Evolutionary conservation across 352 stramenopile genomes (phyloP).

Genomic region (Globisporangium sylvaticum): DNA sequence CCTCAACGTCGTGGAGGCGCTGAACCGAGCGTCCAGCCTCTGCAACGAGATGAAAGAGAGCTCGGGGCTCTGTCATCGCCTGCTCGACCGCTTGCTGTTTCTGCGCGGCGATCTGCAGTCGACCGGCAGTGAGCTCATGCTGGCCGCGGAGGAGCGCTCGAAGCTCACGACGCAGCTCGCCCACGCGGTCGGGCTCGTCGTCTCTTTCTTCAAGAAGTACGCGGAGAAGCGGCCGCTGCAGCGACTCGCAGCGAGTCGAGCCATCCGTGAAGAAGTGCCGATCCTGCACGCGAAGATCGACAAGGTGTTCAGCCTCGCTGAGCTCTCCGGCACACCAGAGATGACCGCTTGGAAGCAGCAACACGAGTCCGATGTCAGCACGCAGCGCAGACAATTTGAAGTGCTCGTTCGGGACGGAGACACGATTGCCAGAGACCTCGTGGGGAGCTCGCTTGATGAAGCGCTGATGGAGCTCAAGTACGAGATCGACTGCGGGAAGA

Average conservation of each 20-base stretch:
- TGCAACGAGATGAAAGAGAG: slow-evolving; percentile 17
- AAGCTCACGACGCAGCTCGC: slow-evolving; percentile 13
- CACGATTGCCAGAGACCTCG: neutral
- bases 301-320: neutral
- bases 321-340: neutral
- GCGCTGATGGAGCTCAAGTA: neutral
- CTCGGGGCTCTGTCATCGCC: neutral
- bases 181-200: slow-evolving; percentile 8
- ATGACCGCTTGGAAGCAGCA: slow-evolving; percentile 7
- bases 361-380: neutral
- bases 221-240: neutral
- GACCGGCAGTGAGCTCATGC: slow-evolving; percentile 16
- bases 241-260: neutral
- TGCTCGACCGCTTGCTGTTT: slow-evolving; percentile 16
- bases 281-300: neutral
- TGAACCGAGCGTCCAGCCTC: neutral
- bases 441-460: neutral
- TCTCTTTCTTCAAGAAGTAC: neutral
- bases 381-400: slow-evolving; percentile 7
- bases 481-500: neutral
- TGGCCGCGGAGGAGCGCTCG: neutral
- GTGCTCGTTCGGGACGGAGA: neutral
- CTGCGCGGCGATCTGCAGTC: slow-evolving; percentile 23
- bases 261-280: neutral
- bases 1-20: neutral